Conservation (phyloP, 805 yeast genomes). For the Metschnikowia gruessii region DNA sequence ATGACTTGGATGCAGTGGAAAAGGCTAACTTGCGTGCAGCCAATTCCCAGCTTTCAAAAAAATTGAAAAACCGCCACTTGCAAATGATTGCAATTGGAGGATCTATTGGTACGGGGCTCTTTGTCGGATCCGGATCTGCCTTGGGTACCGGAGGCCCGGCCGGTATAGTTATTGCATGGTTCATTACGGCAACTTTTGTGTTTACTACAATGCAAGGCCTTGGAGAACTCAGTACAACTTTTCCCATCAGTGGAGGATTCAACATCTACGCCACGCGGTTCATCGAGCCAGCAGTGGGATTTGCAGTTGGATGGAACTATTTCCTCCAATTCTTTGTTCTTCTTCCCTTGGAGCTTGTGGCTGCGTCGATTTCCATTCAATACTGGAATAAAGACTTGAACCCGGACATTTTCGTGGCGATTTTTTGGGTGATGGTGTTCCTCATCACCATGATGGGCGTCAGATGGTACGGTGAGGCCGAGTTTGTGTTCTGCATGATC, state of each 20-base stretch:
- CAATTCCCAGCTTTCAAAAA: conserved; percentile 19
- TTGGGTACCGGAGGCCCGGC: conserved; percentile 73
- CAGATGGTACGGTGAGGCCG: conserved; percentile 49
- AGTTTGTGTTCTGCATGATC: conserved; percentile 60
- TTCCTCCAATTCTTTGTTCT: conserved; percentile 52
- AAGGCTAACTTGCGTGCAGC: conserved; percentile 28
- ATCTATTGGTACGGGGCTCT: conserved; percentile 78
- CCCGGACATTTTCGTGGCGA: conserved; percentile 56
- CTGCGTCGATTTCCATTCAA: conserved; percentile 55
- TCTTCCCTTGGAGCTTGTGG: conserved; percentile 63
- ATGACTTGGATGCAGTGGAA: conserved; percentile 29
- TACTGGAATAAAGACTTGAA: conserved; percentile 52
- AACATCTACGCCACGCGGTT: conserved; percentile 61
- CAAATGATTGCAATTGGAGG: conserved; percentile 85
- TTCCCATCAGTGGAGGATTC: conserved; percentile 47
- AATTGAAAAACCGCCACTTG: conserved; percentile 57
- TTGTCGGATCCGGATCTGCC: conserved; percentile 69
- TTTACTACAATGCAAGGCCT: conserved; percentile 40
- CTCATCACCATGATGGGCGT: conserved; percentile 20
- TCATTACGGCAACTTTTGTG: conserved; percentile 35
- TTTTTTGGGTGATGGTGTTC: conserved; percentile 51
- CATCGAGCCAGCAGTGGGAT: conserved; percentile 67
- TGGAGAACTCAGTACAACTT: conserved; percentile 50
- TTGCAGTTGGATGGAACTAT: conserved; percentile 72
- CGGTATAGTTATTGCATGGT: conserved; percentile 40